Percentiles rank a stretch among this genome's conserved stretches.
Evolutionary conservation across 176 grass and related monocot species (phyloP).

Genomic region (Lolium perenne): DNA sequence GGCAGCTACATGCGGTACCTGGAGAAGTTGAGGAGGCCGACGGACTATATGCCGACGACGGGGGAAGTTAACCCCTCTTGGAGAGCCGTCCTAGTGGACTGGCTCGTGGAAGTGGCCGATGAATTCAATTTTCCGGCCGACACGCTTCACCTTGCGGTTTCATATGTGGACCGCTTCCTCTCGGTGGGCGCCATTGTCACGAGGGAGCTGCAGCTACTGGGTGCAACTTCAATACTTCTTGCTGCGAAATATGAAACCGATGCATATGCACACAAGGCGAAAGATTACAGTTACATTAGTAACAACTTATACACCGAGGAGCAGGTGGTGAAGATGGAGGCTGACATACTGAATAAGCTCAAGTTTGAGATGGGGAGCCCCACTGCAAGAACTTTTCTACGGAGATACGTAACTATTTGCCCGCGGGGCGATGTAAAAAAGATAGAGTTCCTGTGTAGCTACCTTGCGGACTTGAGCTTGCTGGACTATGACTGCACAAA

Average conservation of each 20-base stretch:
- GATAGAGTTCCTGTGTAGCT: slow-evolving; percentile 56
- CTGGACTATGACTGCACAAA: slow-evolving; percentile 49
- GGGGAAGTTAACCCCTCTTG: slow-evolving; percentile 30
- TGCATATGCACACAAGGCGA: not conserved
- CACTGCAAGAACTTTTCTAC: slow-evolving; percentile 57
- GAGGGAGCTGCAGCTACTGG: slow-evolving; percentile 52
- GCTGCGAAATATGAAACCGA: slow-evolving; percentile 63
- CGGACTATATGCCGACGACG: slow-evolving; percentile 24
- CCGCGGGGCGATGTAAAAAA: slow-evolving; percentile 38
- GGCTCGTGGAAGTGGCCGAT: slow-evolving; percentile 52
- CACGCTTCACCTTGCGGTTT: slow-evolving; percentile 55
- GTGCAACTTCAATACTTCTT: slow-evolving; percentile 44
- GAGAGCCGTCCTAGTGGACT: slow-evolving; percentile 57
- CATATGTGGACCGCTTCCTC: slow-evolving; percentile 56
- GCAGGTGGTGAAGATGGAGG: slow-evolving; percentile 66
- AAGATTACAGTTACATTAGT: slow-evolving; percentile 37
- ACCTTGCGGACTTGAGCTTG: slow-evolving; percentile 75
- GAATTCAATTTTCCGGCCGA: slow-evolving; percentile 52
- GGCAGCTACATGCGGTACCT: slow-evolving; percentile 41
- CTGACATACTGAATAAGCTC: slow-evolving; percentile 47
- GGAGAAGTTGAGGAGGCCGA: slow-evolving; percentile 53
- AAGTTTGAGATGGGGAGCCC: slow-evolving; percentile 50
- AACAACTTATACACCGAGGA: slow-evolving; percentile 53
- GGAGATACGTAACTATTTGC: not conserved
- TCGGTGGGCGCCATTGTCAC: slow-evolving; percentile 8